phyloP scores from a whole-genome alignment of 371 early-diverging fungal genomes.

The Mortierella polycephala region DNA sequence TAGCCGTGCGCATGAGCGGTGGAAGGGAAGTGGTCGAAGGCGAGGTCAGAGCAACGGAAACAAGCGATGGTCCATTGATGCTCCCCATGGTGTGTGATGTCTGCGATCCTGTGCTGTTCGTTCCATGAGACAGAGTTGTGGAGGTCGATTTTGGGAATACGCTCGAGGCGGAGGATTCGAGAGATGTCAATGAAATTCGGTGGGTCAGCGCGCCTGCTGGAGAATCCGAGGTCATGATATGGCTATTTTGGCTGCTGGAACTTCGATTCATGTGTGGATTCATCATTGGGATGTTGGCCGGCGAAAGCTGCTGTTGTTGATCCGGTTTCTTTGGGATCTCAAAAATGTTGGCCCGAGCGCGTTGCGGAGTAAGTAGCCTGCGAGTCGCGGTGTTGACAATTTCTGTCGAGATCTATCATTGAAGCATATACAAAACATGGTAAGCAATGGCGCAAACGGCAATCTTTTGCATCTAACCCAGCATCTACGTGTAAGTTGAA shows the following conservation, averaged over 20 bases:
- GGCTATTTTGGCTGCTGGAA: slow-evolving; percentile 16
- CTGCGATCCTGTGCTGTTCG: slow-evolving; percentile 25
- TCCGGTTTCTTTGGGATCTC: slow-evolving; percentile 33
- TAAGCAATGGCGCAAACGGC: too few species aligned
- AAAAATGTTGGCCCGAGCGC: slow-evolving; percentile 19
- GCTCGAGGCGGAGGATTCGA: slow-evolving; percentile 41
- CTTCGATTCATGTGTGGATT: slow-evolving; percentile 6
- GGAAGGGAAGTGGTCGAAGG: slow-evolving; percentile 15
- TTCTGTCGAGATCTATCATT: slow-evolving; percentile 14
- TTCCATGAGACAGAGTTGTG: neutral
- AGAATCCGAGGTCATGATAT: slow-evolving; percentile 6
- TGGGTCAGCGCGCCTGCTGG: slow-evolving; percentile 13
- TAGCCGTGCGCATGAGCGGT: neutral
- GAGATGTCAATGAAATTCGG: slow-evolving; percentile 36
- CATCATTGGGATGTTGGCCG: neutral
- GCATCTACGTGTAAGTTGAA: too few species aligned
- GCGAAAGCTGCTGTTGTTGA: slow-evolving; percentile 4
- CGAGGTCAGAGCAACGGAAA: neutral
- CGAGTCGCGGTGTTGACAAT: slow-evolving; percentile 15
- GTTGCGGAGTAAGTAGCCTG: slow-evolving; percentile 19
- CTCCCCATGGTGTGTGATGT: slow-evolving; percentile 40
- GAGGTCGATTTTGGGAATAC: slow-evolving; percentile 16
- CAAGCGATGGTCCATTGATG: slow-evolving; percentile 33
- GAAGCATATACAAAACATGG: neutral
- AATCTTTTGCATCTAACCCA: too few species aligned